A percentile compares a stretch with the other conserved stretches of the same genome.
phyloP scores from a whole-genome alignment of 1,284 basidiomycete genomes.

The Albatrellus sp. region DNA sequence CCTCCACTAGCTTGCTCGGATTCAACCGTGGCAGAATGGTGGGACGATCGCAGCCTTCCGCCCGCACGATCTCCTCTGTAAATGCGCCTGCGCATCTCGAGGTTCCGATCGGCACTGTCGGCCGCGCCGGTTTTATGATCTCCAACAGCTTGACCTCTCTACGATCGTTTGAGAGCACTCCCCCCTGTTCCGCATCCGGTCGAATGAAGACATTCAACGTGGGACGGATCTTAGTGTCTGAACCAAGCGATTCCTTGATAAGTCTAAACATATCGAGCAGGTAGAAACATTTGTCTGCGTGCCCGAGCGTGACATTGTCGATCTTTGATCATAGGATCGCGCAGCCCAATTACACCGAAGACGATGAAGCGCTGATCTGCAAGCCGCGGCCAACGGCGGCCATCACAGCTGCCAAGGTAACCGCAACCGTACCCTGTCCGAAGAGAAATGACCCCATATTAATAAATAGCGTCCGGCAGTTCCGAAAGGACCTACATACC shows the following conservation, averaged over 20 bases:
- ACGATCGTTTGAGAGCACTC: constrained; percentile 24
- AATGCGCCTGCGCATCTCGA: constrained; percentile 76
- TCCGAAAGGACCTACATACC: background rate
- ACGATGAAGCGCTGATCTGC: constrained; percentile 68
- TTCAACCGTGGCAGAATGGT: constrained; percentile 79
- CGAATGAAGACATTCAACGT: constrained; percentile 47
- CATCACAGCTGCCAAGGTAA: constrained; percentile 70
- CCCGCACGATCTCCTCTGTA: constrained; percentile 62
- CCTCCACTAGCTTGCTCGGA: constrained; percentile 67
- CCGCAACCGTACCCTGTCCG: constrained; percentile 80
- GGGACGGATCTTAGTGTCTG: constrained; percentile 35
- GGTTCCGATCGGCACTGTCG: constrained; percentile 75
- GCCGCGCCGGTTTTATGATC: constrained; percentile 54
- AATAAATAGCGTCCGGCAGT: background rate
- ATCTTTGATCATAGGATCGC: constrained; percentile 64
- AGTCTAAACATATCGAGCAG: constrained; percentile 51
- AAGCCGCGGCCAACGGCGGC: constrained; percentile 56
- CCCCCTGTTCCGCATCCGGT: constrained; percentile 39
- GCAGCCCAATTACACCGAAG: constrained; percentile 71
- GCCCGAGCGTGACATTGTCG: constrained; percentile 38
- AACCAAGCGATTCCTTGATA: constrained; percentile 36
- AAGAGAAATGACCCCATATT: constrained; percentile 1
- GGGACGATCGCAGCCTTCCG: constrained; percentile 51
- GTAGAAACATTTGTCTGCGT: constrained; percentile 58
- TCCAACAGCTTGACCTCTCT: constrained; percentile 47